Base-by-base conservation (phyloP, 768 basidiomycete genomes). In the Russula foetens region DNA sequence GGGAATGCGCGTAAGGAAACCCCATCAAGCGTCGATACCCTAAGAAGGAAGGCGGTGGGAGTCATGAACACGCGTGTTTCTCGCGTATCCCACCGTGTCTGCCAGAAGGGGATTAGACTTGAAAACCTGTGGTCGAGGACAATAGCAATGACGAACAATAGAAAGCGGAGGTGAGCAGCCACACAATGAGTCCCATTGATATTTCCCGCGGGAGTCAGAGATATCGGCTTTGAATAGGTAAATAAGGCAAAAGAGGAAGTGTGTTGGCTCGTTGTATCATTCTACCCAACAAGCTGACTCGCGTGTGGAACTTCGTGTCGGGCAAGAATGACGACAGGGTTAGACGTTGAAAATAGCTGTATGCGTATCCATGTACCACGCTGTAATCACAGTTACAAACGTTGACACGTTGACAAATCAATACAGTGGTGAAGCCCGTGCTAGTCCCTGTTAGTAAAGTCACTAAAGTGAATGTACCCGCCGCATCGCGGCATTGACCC, bases 1-100 rank as follows among this genome's bases (percentile, higher is more conserved):
- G 60, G 43, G 17, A 21, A 35, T 21, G 51, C 60, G 29, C 9
- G 60, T 57, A 46, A 53, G 60, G 60, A 62, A 62, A 62, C 43
- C 50, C 44, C 50, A 57, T 62, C 50, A 52, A 38, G 41, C 17
- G 44, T 58, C 38, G 23, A 26, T 48, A 24, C 12, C 60, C 60
- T 33, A 33, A 58, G 48, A 26, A 28, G 47, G 60, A 29, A 58
- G 7, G 23, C 19, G 12, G 33, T 28, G 45, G 15, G 51, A 58
- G 41, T 44, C 56, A 47, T 24, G 45, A 12, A 29, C 7, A 3
- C 15, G 5, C n/a, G 56, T 41, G 45, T 1, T 33, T 53, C 45
- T 58, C 47, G 28, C 41, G 45, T 29, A 61, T 12, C 24, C 9
- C 9, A 41, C 35, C 26, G 50, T 62, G 31, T 53, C 7, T 21